These are phyloP conservation scores for Metschnikowia similis DNA, from an alignment of 805 yeast species.

Conservation along the genomic window DNA sequence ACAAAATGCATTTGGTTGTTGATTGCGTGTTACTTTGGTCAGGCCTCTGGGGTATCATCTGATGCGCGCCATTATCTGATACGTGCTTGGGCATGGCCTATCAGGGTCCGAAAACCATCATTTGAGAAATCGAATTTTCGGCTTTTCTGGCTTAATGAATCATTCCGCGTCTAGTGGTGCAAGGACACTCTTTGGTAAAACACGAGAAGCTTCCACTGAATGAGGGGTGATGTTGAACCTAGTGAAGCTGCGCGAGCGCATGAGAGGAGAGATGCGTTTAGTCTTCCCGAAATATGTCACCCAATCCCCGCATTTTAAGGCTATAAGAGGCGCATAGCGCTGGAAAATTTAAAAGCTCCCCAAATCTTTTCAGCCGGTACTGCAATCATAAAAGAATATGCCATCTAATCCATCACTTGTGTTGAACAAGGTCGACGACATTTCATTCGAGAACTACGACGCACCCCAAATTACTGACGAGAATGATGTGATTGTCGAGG, in stretches of 20 bases:
- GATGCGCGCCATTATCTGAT: neutral
- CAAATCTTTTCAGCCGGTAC: neutral
- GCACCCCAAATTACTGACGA: slow-evolving; percentile 60
- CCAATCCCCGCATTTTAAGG: slow-evolving; percentile 4
- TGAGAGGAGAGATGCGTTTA: neutral
- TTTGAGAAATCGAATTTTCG: no score
- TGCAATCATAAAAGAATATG: slow-evolving; percentile 11
- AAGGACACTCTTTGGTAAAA: neutral
- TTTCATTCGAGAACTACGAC: slow-evolving; percentile 63
- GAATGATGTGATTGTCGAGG: slow-evolving; percentile 66
- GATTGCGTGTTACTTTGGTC: neutral
- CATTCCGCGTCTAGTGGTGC: neutral
- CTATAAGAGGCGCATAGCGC: slow-evolving; percentile 4
- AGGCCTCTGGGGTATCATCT: neutral
- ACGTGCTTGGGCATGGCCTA: neutral
- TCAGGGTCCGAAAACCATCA: no score
- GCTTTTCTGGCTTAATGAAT: no score
- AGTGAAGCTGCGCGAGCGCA: neutral
- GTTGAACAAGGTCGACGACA: slow-evolving; percentile 57
- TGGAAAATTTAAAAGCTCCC: neutral
- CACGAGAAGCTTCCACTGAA: no score
- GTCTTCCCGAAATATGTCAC: slow-evolving; percentile 5
- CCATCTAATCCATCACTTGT: slow-evolving; percentile 53
- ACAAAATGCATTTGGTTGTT: no score
- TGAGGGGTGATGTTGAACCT: neutral